These are phyloP conservation scores for Botrytis porri DNA, from an alignment of 2,329 filamentous ascomycete species.

Conservation along the genomic window DNA sequence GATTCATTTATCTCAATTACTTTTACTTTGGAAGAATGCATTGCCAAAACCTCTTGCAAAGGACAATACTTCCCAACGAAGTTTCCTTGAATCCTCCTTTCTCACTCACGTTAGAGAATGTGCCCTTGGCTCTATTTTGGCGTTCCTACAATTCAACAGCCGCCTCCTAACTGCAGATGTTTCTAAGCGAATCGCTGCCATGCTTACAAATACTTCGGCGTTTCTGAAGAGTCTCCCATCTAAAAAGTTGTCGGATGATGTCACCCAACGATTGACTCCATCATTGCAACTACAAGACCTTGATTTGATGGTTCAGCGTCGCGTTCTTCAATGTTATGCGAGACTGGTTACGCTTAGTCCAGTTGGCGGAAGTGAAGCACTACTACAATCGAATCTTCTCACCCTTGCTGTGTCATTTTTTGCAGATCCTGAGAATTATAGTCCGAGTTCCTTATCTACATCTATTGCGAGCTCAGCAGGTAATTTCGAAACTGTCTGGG, in stretches of 20 bases:
- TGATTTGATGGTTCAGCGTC: conserved; percentile 86
- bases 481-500: conserved; percentile 92
- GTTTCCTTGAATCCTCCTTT: conserved; percentile 85
- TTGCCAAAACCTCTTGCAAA: conserved; percentile 91
- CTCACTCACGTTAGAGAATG: conserved; percentile 93
- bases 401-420: conserved; percentile 89
- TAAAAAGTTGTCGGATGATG: conserved; percentile 83
- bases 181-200: conserved; percentile 84
- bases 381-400: conserved; percentile 87
- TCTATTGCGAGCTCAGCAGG: conserved; percentile 89
- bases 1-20: conserved; percentile 90
- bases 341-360: conserved; percentile 88
- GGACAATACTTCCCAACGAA: conserved; percentile 82
- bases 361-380: conserved; percentile 75
- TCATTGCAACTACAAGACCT: conserved; percentile 86
- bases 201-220: conserved; percentile 91
- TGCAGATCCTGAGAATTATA: conserved; percentile 87
- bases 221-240: conserved; percentile 83
- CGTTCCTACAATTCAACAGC: conserved; percentile 91
- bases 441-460: conserved; percentile 78
- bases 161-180: conserved; percentile 90
- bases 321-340: conserved; percentile 92
- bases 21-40: conserved; percentile 95
- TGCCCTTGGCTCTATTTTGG: conserved; percentile 83
- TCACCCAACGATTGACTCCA: conserved; percentile 77